Evolutionary conservation across 2,329 filamentous ascomycete species (phyloP), one percentile per base, ranked within the genome.

Genomic region (Fusarium dlaminii): DNA sequence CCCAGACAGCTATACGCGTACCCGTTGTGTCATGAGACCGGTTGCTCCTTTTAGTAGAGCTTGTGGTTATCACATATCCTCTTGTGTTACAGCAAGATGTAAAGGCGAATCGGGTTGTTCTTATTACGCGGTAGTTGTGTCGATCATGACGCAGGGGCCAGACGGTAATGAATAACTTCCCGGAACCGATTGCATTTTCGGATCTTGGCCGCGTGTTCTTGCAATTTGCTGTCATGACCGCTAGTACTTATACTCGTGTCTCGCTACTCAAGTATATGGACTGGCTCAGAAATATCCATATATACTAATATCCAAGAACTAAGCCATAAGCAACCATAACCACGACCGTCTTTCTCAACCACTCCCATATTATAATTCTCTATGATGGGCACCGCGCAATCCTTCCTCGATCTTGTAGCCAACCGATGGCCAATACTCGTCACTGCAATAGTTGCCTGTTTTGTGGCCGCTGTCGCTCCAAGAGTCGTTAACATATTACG

Each of bases 381-480:
- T 12, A 40, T 4, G 5, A 69, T 72, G 71, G n/a, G 20, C 10
- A 62, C 56, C 32, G 17, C 39, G 1, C 63, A 75, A 40, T 54
- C 54, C 10, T 12, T 72, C 0, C 22, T 49, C 10, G 32, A 49
- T 22, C 15, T 64, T 5, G 27, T 40, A 22, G 27, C 51, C 24
- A 55, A 62, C 13, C 58, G 64, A 29, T 68, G 48, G 42, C 68
- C 64, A 3, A 15, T 72, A 5, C 14, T 74, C 8, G 51, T 24
- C 15, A 52, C 59, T 15, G 17, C 57, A 22, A 4, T 66, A 2
- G 6, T 67, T 10, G 40, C 61, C 3, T 66, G 39, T 2, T 13
- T 66, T 12, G 8, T 52, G 15, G 48, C 55, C 9, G 24, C 42
- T 22, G 2, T 74, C 4, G 32, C 20, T 0, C 57, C 71, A 0